phyloP scores from a whole-genome alignment of 2,329 filamentous ascomycete genomes.

The Davidsoniella australis region DNA sequence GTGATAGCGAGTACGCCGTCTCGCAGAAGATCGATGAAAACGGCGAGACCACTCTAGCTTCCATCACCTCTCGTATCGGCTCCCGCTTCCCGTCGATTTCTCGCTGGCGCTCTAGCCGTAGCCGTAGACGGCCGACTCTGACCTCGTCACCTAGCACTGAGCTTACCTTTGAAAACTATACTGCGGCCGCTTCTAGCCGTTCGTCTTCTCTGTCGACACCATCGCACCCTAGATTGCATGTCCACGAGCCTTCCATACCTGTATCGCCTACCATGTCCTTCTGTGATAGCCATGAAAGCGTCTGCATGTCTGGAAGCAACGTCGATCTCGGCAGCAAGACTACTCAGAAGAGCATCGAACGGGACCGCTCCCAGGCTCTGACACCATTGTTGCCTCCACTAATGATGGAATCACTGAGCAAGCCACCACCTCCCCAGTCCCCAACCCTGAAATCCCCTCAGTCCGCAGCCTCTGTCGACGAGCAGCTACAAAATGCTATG shows the following conservation, averaged over 20 bases:
- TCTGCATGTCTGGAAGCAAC: slow-evolving; percentile 29
- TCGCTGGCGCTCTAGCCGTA: slow-evolving; percentile 27
- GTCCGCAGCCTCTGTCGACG: slow-evolving; percentile 29
- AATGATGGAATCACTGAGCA: slow-evolving; percentile 33
- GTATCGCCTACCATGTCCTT: slow-evolving; percentile 47
- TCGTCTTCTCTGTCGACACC: slow-evolving; percentile 61
- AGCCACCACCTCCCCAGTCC: slow-evolving; percentile 5
- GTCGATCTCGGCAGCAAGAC: slow-evolving; percentile 20
- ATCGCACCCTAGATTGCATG: slow-evolving; percentile 28
- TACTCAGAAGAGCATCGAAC: slow-evolving; percentile 23
- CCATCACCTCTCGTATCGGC: slow-evolving; percentile 47
- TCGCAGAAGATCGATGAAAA: slow-evolving; percentile 2
- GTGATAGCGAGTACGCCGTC: slow-evolving; percentile 35
- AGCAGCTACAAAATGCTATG: slow-evolving; percentile 30
- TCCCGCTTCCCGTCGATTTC: slow-evolving; percentile 38
- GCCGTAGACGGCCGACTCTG: slow-evolving; percentile 23
- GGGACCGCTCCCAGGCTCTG: slow-evolving; percentile 44
- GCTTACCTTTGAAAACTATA: slow-evolving; percentile 59
- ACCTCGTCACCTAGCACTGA: slow-evolving; percentile 56
- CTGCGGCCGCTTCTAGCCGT: slow-evolving; percentile 44
- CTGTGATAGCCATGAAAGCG: slow-evolving; percentile 41
- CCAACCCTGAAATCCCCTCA: slow-evolving; percentile 42
- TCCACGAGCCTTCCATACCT: slow-evolving; percentile 34
- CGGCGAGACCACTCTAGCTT: slow-evolving; percentile 41
- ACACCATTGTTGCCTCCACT: slow-evolving; percentile 77